phyloP scores from a whole-genome alignment of 148 eudicot species.

The Tetragonia tetragonoides region DNA sequence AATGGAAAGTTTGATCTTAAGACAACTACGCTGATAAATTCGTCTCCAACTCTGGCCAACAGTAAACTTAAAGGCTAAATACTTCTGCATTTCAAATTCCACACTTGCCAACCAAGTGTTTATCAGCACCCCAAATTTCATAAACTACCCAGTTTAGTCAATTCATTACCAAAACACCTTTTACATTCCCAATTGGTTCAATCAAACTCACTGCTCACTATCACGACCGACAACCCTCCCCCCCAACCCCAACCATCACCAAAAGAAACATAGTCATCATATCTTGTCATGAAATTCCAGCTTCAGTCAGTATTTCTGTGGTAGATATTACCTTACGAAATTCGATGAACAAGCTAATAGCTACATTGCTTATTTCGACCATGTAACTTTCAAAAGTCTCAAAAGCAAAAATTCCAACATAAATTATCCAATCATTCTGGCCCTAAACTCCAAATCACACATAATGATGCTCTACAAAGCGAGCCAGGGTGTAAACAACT shows the following conservation, averaged over 20 bases:
- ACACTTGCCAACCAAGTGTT: background rate
- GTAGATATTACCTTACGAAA: too few species aligned
- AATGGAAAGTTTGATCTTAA: background rate
- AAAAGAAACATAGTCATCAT: background rate
- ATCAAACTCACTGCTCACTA: background rate
- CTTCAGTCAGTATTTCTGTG: background rate
- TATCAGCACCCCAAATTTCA: too few species aligned
- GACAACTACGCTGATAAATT: background rate
- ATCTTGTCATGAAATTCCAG: background rate
- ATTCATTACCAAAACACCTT: background rate
- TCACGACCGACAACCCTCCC: background rate
- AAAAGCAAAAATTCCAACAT: background rate
- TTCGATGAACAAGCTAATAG: too few species aligned
- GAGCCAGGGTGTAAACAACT: background rate
- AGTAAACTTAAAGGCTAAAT: background rate
- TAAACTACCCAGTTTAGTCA: background rate
- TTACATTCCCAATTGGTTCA: background rate
- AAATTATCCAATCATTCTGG: background rate
- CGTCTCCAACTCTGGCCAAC: background rate
- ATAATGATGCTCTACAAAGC: background rate
- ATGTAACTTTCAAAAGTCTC: background rate
- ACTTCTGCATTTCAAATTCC: background rate
- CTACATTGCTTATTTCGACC: background rate
- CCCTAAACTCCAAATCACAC: background rate
- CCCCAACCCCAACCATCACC: background rate